These are phyloP conservation scores for Helotiales sp. DNA, from an alignment of 2,329 filamentous ascomycete genomes.

Conservation along the genomic window DNA sequence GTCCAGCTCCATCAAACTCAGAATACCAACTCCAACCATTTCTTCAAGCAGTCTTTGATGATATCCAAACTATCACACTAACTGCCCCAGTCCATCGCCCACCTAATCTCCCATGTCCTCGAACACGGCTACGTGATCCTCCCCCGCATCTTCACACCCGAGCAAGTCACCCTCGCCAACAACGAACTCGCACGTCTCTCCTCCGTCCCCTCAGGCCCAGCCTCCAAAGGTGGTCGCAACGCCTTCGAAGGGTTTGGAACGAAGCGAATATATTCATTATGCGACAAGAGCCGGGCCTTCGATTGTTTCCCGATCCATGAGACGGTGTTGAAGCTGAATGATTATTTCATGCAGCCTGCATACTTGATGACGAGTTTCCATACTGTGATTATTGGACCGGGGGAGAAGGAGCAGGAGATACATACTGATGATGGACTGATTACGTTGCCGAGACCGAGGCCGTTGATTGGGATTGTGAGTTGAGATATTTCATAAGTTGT, in stretches of 20 bases:
- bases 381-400: conserved; percentile 47
- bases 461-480: conserved; percentile 40
- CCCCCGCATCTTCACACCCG: conserved; percentile 42
- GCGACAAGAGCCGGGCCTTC: conserved; percentile 48
- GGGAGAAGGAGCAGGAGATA: conserved; percentile 44
- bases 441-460: conserved; percentile 38
- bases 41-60: no score
- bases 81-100: conserved; percentile 27
- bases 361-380: conserved; percentile 47
- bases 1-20: no score
- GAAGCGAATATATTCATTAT: conserved; percentile 46
- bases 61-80: no score
- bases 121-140: conserved; percentile 48
- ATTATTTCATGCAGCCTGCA: conserved; percentile 48
- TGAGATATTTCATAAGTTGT: no score
- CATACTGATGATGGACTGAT: conserved; percentile 46
- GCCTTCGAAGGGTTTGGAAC: conserved; percentile 48
- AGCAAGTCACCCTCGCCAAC: conserved; percentile 44
- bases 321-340: conserved; percentile 47
- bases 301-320: conserved; percentile 48
- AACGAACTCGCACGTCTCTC: conserved; percentile 45
- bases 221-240: conserved; percentile 44
- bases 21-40: no score
- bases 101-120: conserved; percentile 41
- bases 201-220: conserved; percentile 37